Evolutionary conservation across 78 protist species (phyloP).

Genomic region (Polysphondylium violaceum): DNA sequence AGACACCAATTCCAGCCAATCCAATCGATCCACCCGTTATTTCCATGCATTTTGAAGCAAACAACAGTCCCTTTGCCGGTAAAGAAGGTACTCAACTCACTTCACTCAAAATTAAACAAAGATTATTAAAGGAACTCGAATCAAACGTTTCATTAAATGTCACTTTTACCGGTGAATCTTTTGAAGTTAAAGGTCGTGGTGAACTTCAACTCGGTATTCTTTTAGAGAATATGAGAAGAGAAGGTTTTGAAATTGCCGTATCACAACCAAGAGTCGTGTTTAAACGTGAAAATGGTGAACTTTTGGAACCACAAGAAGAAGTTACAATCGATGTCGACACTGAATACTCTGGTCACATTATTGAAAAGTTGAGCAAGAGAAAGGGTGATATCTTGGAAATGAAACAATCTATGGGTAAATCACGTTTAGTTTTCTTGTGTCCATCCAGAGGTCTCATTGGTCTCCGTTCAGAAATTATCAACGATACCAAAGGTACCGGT

Average conservation of each 20-base stretch:
- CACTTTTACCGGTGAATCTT: conserved; percentile 42
- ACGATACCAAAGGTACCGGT: conserved; percentile 88
- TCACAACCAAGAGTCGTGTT: conserved; percentile 83
- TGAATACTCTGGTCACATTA: conserved; percentile 81
- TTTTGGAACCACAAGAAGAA: conserved; percentile 80
- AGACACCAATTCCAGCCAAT: conserved; percentile 39
- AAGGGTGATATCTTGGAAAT: conserved; percentile 71
- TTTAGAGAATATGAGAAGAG: conserved; percentile 95
- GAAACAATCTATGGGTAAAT: conserved; percentile 64
- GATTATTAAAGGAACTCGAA: conserved; percentile 89
- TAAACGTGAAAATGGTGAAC: background rate
- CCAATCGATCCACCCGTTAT: conserved; percentile 95
- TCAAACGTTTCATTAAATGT: conserved; percentile 89
- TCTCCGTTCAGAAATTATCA: conserved; percentile 66
- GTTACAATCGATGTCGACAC: conserved; percentile 87
- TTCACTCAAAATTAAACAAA: conserved; percentile 63
- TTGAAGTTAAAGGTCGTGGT: conserved; percentile 93
- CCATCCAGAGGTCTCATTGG: conserved; percentile 91
- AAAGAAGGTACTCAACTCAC: conserved; percentile 88
- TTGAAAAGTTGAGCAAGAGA: conserved; percentile 74
- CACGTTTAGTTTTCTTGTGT: conserved; percentile 75
- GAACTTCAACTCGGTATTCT: conserved; percentile 94
- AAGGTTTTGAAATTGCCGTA: conserved; percentile 91
- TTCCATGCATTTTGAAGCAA: conserved; percentile 86
- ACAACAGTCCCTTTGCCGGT: conserved; percentile 89